These are phyloP conservation scores for Sporothrix protearum DNA, from an alignment of 2,329 filamentous ascomycete species.

Conservation along the genomic window DNA sequence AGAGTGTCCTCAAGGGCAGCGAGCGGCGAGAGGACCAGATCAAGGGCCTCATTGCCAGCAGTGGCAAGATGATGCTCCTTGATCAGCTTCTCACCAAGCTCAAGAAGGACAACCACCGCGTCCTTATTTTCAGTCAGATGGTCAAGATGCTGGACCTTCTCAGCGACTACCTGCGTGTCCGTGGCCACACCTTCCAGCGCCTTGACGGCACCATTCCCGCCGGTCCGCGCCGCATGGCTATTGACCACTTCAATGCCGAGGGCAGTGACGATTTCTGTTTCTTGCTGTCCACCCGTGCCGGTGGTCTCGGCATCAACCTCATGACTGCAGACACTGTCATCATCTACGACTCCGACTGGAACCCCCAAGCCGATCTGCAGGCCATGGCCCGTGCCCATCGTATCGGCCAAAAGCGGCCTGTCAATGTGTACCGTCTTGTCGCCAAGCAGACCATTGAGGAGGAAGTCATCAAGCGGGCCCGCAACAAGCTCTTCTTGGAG, in stretches of 20 bases:
- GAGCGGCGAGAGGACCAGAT: constrained; percentile 83
- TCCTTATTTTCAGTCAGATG: constrained; percentile 99
- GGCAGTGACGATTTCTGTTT: constrained; percentile 96
- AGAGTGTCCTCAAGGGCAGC: constrained; percentile 78
- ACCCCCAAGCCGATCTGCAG: constrained; percentile 94
- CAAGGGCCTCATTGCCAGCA: constrained; percentile 90
- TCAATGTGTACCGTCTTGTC: constrained; percentile 93
- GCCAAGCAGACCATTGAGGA: constrained; percentile 99
- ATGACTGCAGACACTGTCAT: constrained; percentile 99
- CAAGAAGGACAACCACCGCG: constrained; percentile 88
- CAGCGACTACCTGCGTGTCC: constrained; percentile 85
- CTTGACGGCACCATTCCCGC: constrained; percentile 93
- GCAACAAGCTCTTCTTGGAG: constrained; percentile 95
- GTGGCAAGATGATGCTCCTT: constrained; percentile 98
- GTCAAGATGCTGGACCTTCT: constrained; percentile 97
- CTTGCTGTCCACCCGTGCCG: constrained; percentile 87
- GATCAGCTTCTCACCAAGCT: constrained; percentile 93
- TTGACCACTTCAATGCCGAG: constrained; percentile 98
- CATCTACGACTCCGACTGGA: constrained; percentile 98
- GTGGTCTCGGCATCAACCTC: constrained; percentile 96
- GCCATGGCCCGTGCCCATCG: constrained; percentile 98
- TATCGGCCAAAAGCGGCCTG: constrained; percentile 93
- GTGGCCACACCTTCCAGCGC: constrained; percentile 92
- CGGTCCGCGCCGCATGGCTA: constrained; percentile 81
- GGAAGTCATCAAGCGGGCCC: constrained; percentile 90